Evolutionary conservation across 306 rosid genomes (phyloP), one percentile per base, ranked within the genome.

Genomic region (Lathyrus tuberosus): DNA sequence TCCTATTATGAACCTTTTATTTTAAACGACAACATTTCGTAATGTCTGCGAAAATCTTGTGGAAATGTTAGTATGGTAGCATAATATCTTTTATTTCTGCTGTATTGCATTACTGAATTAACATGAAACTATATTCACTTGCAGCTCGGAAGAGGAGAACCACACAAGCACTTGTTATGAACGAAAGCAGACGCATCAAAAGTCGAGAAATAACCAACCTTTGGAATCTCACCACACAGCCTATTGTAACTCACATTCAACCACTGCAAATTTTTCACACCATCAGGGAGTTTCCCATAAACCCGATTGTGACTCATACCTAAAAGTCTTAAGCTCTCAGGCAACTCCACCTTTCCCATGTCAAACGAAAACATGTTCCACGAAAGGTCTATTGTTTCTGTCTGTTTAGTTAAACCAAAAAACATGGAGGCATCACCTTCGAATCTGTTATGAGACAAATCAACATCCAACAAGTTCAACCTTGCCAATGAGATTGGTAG

Each of bases 131-230:
- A 22, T 44, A 5, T 22, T 13, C 57, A 4, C 42, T 76, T 71
- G 83, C 86, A 84, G 62, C 58, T 70, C 1, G 59, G 53, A 6
- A 87, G 84, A 5, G 92, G 87, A n/a, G 84, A 41, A 2, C 92
- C 86, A 10, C 89, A 85, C 76, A 87, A 77, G 49, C 92, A 87
- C 30, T 66, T 59, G 62, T 85, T 87, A 70, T 85, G 87, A 16
- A 11, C 33, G 43, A 31, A 28, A 5, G 31, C 4, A 28, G 31
- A 28, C 31, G 3, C 31, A 4, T 28, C 31, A 28, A 28, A 28
- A 3, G 5, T 28, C 31, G 31, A 28, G 5, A 28, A 28, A 28
- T 28, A 28, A 3, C 5, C 31, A 28, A 28, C 84, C 11, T 40
- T 47, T 10, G 87, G 84, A 82, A 87, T 84, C 47, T 74, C 63